Conservation (phyloP, 1,139 yeast genomes). For the Geotrichum histeridarum region DNA sequence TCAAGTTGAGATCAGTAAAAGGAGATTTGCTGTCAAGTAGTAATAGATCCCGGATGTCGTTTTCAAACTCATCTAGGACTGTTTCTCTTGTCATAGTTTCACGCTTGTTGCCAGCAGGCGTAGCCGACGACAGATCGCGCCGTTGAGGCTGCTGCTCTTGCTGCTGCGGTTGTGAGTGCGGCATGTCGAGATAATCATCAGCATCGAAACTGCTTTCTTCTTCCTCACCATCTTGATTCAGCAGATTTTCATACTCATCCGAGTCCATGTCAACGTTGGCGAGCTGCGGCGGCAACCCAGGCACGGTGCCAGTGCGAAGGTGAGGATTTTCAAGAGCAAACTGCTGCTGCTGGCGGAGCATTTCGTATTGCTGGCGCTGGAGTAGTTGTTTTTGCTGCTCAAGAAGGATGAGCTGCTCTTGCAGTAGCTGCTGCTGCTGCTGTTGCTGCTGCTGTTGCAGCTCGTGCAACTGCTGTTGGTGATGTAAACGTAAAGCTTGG, state of each 20-base stretch:
- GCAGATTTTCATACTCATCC: constrained; percentile 10
- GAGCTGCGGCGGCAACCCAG: too few species aligned
- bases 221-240: neutral
- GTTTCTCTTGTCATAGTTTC: constrained; percentile 21
- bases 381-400: neutral
- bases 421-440: neutral
- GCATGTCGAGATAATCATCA: constrained; percentile 1
- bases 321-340: neutral
- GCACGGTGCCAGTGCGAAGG: neutral
- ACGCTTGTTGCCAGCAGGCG: neutral
- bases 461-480: neutral
- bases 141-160: too few species aligned
- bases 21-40: constrained; percentile 17
- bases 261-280: constrained; percentile 1
- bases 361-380: constrained; percentile 4
- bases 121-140: too few species aligned
- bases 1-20: constrained; percentile 9
- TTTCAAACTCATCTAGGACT: constrained; percentile 25
- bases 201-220: constrained; percentile 5
- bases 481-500: neutral
- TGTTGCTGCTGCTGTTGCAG: neutral
- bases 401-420: neutral
- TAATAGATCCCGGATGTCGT: constrained; percentile 23
- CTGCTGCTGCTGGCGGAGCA: neutral
- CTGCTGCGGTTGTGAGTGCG: neutral